Conservation (phyloP, 768 basidiomycete genomes). For the Tremella fuciformis region DNA sequence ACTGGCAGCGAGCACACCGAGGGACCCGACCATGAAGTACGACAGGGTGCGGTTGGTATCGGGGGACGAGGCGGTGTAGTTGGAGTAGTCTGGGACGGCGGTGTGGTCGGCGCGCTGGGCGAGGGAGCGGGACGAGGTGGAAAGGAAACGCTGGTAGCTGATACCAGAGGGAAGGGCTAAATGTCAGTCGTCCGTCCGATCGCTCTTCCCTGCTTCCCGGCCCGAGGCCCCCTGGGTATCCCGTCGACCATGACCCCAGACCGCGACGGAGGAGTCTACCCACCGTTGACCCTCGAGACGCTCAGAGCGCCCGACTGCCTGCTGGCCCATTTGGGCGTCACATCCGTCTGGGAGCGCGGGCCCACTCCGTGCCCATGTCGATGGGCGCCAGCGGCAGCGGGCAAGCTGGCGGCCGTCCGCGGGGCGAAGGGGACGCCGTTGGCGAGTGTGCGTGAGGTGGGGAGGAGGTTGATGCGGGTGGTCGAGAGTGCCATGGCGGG, state of each 20-base stretch:
- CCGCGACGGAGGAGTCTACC: conserved; percentile 14
- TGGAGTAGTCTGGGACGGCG: conserved; percentile 81
- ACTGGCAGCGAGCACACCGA: conserved; percentile 90
- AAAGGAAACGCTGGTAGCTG: conserved; percentile 65
- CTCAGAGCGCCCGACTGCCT: conserved; percentile 24
- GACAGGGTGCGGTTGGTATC: conserved; percentile 51
- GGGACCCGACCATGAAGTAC: conserved; percentile 59
- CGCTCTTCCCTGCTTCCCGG: neutral
- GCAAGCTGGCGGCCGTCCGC: conserved; percentile 68
- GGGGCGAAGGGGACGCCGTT: conserved; percentile 76
- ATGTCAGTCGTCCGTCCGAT: neutral
- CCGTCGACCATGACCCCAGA: neutral
- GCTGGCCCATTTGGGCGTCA: conserved; percentile 28
- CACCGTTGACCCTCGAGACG: conserved; percentile 28
- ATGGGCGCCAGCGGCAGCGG: conserved; percentile 62
- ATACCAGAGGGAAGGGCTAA: conserved; percentile 60
- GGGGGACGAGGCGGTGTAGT: conserved; percentile 69
- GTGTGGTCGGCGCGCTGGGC: conserved; percentile 51
- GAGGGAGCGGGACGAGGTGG: conserved; percentile 63
- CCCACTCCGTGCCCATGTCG: conserved; percentile 60
- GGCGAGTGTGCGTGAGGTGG: conserved; percentile 74
- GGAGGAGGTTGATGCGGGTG: conserved; percentile 63
- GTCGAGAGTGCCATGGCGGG: conserved; percentile 33
- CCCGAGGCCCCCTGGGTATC: too few relatives aligned
- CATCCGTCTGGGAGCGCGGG: conserved; percentile 34